These are phyloP conservation scores for Candida ipomoeae DNA, from an alignment of 805 yeast genomes.

Conservation along the genomic window DNA sequence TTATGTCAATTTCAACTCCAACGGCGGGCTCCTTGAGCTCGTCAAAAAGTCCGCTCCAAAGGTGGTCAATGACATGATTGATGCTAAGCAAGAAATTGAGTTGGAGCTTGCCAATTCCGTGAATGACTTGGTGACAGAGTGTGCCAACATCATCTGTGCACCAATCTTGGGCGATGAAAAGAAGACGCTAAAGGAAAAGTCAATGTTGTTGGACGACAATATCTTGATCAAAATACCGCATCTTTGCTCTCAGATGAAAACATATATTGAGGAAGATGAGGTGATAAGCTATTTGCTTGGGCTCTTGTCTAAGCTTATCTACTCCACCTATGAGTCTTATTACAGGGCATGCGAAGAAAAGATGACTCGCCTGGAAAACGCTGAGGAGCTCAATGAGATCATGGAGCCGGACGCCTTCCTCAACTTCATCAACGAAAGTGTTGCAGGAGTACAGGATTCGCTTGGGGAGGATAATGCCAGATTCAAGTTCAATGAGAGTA, in stretches of 20 bases:
- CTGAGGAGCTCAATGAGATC: slow-evolving; percentile 40
- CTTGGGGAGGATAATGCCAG: slow-evolving; percentile 10
- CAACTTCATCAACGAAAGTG: slow-evolving; percentile 41
- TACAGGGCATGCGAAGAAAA: slow-evolving; percentile 31
- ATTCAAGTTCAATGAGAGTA: slow-evolving; percentile 24
- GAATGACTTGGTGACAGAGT: slow-evolving; percentile 58
- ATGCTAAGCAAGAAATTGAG: slow-evolving; percentile 68
- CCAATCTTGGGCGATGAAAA: slow-evolving; percentile 29
- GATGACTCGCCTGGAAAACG: slow-evolving; percentile 21
- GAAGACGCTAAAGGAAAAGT: slow-evolving; percentile 24
- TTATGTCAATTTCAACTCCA: slow-evolving; percentile 32
- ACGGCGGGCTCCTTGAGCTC: slow-evolving; percentile 41
- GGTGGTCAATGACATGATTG: slow-evolving; percentile 77
- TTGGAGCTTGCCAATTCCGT: slow-evolving; percentile 68
- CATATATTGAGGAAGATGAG: slow-evolving; percentile 54
- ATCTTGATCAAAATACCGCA: slow-evolving; percentile 55
- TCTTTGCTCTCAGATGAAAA: slow-evolving; percentile 45
- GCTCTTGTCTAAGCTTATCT: slow-evolving; percentile 44
- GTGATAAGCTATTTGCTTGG: slow-evolving; percentile 31
- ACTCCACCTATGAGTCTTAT: slow-evolving; percentile 54
- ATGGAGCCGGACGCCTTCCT: slow-evolving; percentile 64
- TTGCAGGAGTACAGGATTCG: slow-evolving; percentile 21
- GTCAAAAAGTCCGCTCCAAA: slow-evolving; percentile 72
- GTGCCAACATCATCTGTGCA: slow-evolving; percentile 40
- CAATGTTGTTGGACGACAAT: slow-evolving; percentile 43